Percentiles rank a stretch among this genome's conserved stretches.
phyloP scores from a whole-genome alignment of 306 rosid species.

The Acacia crassicarpa region DNA sequence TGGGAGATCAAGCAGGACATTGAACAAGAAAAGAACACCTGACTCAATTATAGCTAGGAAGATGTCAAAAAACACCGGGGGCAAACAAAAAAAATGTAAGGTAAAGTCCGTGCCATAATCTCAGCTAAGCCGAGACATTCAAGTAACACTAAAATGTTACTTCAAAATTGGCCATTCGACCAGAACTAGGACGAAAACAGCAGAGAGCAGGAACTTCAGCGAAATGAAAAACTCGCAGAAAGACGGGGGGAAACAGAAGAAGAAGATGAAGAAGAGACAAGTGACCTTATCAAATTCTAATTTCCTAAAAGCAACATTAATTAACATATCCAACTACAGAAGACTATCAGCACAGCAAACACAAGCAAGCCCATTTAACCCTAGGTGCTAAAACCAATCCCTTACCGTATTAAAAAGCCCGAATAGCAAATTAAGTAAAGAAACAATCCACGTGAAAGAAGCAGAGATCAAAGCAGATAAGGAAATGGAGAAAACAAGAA shows the following conservation, averaged over 20 bases:
- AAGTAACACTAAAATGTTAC: not conserved
- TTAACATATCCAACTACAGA: not conserved
- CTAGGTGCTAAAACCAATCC: conserved; percentile 26
- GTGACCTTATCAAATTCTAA: not conserved
- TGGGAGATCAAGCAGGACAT: not conserved
- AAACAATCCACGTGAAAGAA: not conserved
- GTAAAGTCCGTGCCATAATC: not conserved
- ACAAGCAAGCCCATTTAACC: conserved; percentile 24
- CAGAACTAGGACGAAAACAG: not conserved
- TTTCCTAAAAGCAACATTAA: not conserved
- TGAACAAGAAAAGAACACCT: not conserved
- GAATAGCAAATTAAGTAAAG: not conserved
- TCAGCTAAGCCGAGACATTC: not conserved
- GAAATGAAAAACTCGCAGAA: not conserved
- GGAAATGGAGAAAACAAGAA: not conserved
- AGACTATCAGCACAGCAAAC: not conserved
- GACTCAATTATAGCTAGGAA: not conserved
- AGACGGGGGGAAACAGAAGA: not conserved
- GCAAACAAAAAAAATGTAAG: not conserved
- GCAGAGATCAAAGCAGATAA: not conserved
- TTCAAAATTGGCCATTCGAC: conserved; percentile 7
- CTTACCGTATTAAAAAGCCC: not conserved
- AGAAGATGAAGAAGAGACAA: not conserved
- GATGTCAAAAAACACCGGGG: not conserved
- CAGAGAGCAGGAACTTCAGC: not conserved